phyloP scores from a whole-genome alignment of 306 rosid genomes.

The Argentina anserina region DNA sequence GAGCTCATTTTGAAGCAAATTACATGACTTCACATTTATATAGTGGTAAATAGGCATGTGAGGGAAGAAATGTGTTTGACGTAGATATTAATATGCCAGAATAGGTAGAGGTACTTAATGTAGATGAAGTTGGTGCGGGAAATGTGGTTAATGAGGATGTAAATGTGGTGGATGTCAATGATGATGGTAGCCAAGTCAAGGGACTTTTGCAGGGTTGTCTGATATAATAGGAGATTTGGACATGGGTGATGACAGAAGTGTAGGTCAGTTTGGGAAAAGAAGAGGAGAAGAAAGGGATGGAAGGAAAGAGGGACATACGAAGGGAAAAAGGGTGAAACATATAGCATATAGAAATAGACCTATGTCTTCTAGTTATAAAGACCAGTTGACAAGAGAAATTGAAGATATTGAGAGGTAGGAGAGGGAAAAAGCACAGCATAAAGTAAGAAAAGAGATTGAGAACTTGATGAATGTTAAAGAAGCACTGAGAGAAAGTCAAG shows the following conservation, averaged over 20 bases:
- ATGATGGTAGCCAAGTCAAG: neutral
- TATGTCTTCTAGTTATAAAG: too few relatives aligned
- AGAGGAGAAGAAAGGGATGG: neutral
- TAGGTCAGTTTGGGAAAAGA: neutral
- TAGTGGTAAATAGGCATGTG: too few relatives aligned
- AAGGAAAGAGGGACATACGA: neutral
- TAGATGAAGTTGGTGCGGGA: too few relatives aligned
- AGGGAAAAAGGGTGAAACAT: neutral
- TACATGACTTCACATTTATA: too few relatives aligned
- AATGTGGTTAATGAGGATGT: too few relatives aligned
- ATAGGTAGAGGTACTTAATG: too few relatives aligned
- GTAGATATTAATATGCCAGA: too few relatives aligned
- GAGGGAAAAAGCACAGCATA: neutral
- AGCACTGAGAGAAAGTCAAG: neutral
- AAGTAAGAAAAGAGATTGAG: neutral
- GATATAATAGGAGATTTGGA: neutral
- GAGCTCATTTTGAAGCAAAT: too few relatives aligned
- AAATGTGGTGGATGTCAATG: too few relatives aligned
- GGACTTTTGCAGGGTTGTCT: neutral
- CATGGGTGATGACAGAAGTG: neutral
- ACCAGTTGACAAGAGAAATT: neutral
- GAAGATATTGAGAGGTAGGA: neutral
- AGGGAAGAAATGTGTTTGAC: too few relatives aligned
- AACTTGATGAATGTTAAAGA: too few relatives aligned
- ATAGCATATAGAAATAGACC: neutral